These are phyloP conservation scores for Tylopilus cervinicoccineus DNA, from an alignment of 768 basidiomycete species.

Conservation along the genomic window DNA sequence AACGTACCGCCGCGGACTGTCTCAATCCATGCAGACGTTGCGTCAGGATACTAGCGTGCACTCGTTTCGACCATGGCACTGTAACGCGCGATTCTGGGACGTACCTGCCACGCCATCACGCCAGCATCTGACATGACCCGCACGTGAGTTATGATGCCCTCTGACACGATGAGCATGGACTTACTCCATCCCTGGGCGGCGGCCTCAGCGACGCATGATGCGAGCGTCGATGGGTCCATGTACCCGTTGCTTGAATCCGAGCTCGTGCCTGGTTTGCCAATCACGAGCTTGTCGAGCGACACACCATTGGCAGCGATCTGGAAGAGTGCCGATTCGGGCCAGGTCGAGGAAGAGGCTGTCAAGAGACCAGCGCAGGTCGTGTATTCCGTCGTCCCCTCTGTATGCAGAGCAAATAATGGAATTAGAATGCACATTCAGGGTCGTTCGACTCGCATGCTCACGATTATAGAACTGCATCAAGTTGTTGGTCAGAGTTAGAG, in stretches of 20 bases:
- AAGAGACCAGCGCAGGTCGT: constrained; percentile 60
- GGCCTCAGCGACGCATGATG: constrained; percentile 57
- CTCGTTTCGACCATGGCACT: background rate
- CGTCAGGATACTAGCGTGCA: constrained; percentile 34
- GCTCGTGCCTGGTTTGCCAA: constrained; percentile 48
- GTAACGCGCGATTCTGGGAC: background rate
- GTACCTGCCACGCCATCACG: constrained; percentile 44
- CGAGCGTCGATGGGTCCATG: constrained; percentile 53
- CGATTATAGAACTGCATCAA: constrained; percentile 30
- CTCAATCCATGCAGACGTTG: constrained; percentile 35
- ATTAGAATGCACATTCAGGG: background rate
- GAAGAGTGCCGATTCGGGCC: constrained; percentile 58
- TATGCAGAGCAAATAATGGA: background rate
- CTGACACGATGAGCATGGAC: constrained; percentile 18
- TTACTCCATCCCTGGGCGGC: constrained; percentile 64
- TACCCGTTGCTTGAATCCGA: constrained; percentile 49
- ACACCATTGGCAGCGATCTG: constrained; percentile 50
- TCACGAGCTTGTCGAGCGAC: constrained; percentile 47
- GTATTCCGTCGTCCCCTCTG: constrained; percentile 63
- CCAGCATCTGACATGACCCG: constrained; percentile 28
- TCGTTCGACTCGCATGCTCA: background rate
- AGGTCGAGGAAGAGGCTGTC: constrained; percentile 51
- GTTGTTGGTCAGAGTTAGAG: constrained; percentile 1
- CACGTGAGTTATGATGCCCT: background rate
- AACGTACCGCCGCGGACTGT: constrained; percentile 37